phyloP scores from a whole-genome alignment of 306 rosid species.

The Vigna radiata region DNA sequence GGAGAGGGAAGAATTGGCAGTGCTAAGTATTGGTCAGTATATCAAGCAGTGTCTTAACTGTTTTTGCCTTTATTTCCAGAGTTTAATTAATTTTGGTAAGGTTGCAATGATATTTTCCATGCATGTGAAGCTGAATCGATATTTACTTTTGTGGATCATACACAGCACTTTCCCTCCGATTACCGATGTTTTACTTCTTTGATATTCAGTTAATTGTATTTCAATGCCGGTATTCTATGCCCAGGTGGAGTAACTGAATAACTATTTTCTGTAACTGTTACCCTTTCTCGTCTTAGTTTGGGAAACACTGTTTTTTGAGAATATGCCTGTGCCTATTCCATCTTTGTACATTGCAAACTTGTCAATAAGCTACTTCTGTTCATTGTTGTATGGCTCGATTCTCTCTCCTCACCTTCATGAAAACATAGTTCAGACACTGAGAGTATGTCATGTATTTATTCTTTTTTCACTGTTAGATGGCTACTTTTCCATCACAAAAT shows the following conservation, averaged over 20 bases:
- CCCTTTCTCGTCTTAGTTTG: constrained; percentile 3
- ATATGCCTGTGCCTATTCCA: background rate
- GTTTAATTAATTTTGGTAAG: background rate
- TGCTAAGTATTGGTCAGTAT: background rate
- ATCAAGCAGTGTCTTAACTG: background rate
- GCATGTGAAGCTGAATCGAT: background rate
- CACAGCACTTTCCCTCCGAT: background rate
- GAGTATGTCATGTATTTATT: background rate
- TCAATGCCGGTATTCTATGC: constrained; percentile 21
- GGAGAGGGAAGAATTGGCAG: background rate
- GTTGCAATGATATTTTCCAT: background rate
- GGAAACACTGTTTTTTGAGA: background rate
- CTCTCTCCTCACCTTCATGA: background rate
- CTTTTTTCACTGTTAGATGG: background rate
- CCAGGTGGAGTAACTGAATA: constrained; percentile 18
- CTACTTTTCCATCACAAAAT: background rate
- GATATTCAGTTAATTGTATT: background rate
- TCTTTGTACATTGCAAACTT: background rate
- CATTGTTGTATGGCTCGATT: background rate
- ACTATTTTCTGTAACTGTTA: background rate
- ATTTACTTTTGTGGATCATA: background rate
- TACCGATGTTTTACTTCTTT: background rate
- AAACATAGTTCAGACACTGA: background rate
- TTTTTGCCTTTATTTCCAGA: background rate
- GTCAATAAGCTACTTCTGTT: background rate